Base-by-base conservation (phyloP, 164 flowering plant species). In the Houttuynia cordata region DNA sequence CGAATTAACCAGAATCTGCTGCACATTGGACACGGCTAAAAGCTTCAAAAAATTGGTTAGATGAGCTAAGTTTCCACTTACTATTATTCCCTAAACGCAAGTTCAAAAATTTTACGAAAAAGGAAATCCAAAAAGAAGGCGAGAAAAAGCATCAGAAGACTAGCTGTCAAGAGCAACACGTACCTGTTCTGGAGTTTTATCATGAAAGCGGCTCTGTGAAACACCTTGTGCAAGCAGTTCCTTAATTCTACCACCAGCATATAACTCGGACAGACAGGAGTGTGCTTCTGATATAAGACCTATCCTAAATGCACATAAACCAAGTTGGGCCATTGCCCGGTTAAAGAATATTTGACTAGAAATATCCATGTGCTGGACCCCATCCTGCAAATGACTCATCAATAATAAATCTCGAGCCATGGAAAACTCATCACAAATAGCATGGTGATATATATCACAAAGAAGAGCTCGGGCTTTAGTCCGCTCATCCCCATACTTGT, bases 141-240 rank as follows among this genome's bases (percentile, higher is more conserved):
- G 4, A 18, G 53, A 58, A 37, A 25, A 18, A 24, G 9, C 23
- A 1, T 10, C 24, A 53, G 21, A 53, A 53, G 13, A 19, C 10
- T 45, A 23, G 58, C 42, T 19, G 25, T 6, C 65, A 12, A n/a
- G 6, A 30, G 37, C 37, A 30, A 30, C 37, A 30, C 37, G 6
- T 68, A 89, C 98, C 96, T 92, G 98, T 69, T 89, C 98, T 39
- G 98, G 94, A 53, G 97, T 87, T 79, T 92, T 92, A 58, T 92
- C 98, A 67, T 92, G 96, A 61, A 84, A 92, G 40, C 98, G 84
- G 66, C 82, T 92, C 65, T 92, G 97, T 18, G 96, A 82, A 57
- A 89, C 79, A 65, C 98, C 98, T 71, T 92, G 98, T 13, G 98
- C 97, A 64, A 92, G 90, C 62, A 92, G 70, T 71, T 92, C 98